phyloP scores from a whole-genome alignment of 1,139 yeast genomes.

The Eremothecium cymbalariae region DNA sequence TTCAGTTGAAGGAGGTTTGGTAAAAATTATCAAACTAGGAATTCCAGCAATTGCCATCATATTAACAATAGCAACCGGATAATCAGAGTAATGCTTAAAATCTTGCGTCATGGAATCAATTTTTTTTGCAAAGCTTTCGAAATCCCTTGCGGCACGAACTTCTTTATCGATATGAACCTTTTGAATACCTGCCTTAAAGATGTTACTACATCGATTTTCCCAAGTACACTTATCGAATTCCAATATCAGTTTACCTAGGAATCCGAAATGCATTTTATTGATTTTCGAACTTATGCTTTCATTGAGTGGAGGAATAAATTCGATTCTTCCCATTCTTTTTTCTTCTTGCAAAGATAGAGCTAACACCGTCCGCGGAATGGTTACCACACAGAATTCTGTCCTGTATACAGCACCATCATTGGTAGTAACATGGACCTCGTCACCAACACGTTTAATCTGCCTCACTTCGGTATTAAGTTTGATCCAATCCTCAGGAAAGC shows the following conservation, averaged over 20 bases:
- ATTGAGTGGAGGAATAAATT: slow-evolving; percentile 58
- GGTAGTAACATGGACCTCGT: slow-evolving; percentile 28
- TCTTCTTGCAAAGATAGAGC: slow-evolving; percentile 32
- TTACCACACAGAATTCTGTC: slow-evolving; percentile 53
- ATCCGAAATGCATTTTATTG: slow-evolving; percentile 51
- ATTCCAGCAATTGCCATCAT: slow-evolving; percentile 33
- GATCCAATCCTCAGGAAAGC: slow-evolving; percentile 38
- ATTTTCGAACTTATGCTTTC: slow-evolving; percentile 39
- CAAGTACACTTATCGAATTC: slow-evolving; percentile 66
- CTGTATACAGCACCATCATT: slow-evolving; percentile 26
- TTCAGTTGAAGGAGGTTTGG: slow-evolving; percentile 64
- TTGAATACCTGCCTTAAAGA: no score
- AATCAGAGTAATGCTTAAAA: slow-evolving; percentile 36
- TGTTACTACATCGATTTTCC: no score
- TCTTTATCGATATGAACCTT: no score
- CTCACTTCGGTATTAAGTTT: slow-evolving; percentile 42
- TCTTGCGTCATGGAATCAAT: no score
- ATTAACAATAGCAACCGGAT: slow-evolving; percentile 47
- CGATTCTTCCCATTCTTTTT: slow-evolving; percentile 37
- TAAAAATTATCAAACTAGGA: slow-evolving; percentile 51
- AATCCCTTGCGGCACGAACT: no score
- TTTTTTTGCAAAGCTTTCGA: slow-evolving; percentile 6
- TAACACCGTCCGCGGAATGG: slow-evolving; percentile 69
- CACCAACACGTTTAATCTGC: slow-evolving; percentile 31
- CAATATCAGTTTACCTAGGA: slow-evolving; percentile 68